Evolutionary conservation across 2,329 filamentous ascomycete species (phyloP).

Genomic region (Alternaria sp.): DNA sequence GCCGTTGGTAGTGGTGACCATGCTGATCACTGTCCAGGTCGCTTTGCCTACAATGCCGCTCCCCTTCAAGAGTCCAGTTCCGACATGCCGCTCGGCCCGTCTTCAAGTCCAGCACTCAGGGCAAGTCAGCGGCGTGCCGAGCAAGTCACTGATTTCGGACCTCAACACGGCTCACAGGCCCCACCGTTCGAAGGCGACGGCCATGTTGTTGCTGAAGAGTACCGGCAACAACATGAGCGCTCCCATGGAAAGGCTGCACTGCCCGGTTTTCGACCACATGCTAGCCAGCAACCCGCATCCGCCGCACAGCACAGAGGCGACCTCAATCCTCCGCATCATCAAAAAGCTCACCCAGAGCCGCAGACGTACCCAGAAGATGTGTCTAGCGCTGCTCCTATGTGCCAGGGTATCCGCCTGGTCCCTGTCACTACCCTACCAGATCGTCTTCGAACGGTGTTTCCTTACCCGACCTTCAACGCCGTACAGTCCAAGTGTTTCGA

Average conservation of each 20-base stretch:
- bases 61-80: constrained; percentile 38
- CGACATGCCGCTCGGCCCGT: constrained; percentile 29
- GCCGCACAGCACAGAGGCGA: background rate
- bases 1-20: background rate
- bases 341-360: background rate
- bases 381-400: constrained; percentile 40
- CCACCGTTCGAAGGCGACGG: background rate
- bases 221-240: background rate
- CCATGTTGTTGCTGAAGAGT: background rate
- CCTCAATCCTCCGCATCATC: background rate
- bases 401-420: constrained; percentile 67
- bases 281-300: background rate
- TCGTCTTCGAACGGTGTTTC: constrained; percentile 71
- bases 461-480: constrained; percentile 78
- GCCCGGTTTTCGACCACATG: background rate
- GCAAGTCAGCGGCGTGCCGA: constrained; percentile 42
- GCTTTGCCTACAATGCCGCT: constrained; percentile 29
- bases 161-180: background rate
- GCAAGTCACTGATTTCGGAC: background rate
- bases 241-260: background rate
- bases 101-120: constrained; percentile 51
- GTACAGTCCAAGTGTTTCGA: constrained; percentile 81
- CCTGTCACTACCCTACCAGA: constrained; percentile 69
- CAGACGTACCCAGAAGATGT: background rate
- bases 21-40: constrained; percentile 17